Conservation (phyloP, 495 filamentous ascomycete species). For the Corynascus novoguineensis region DNA sequence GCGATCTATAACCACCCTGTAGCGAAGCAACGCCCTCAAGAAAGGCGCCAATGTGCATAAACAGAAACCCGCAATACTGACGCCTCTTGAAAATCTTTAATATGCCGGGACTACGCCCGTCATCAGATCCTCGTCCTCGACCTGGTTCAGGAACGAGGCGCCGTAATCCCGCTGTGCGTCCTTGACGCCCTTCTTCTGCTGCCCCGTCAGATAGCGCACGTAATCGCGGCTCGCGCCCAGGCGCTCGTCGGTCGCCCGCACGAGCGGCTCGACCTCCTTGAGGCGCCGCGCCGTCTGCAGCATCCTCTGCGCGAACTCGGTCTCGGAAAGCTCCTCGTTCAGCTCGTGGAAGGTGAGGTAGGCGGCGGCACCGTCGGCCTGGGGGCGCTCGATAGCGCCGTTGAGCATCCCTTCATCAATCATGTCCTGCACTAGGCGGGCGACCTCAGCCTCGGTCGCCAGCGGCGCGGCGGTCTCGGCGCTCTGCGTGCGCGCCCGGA, state of each 20-base stretch:
- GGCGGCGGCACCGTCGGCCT: slow-evolving; percentile 30
- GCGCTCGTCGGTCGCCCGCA: slow-evolving; percentile 48
- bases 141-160: slow-evolving; percentile 31
- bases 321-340: slow-evolving; percentile 40
- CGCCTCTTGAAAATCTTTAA: background rate
- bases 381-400: slow-evolving; percentile 47
- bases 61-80: too few relatives aligned
- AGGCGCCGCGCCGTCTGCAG: slow-evolving; percentile 39
- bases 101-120: slow-evolving; percentile 17
- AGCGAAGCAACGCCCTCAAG: too few relatives aligned
- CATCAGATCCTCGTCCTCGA: slow-evolving; percentile 68
- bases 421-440: slow-evolving; percentile 48
- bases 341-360: slow-evolving; percentile 37
- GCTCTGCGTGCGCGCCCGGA: slow-evolving; percentile 44
- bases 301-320: slow-evolving; percentile 41
- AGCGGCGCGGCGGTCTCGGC: slow-evolving; percentile 47
- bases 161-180: slow-evolving; percentile 2
- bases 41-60: too few relatives aligned
- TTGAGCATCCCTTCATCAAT: slow-evolving; percentile 52
- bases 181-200: slow-evolving; percentile 40
- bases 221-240: slow-evolving; percentile 58
- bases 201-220: slow-evolving; percentile 43
- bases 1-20: background rate
- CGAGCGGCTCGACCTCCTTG: slow-evolving; percentile 35
- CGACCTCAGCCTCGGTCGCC: slow-evolving; percentile 42